Evolutionary conservation across 108 stramenopile genomes (phyloP).

Genomic region (Cyclotella cryptica): DNA sequence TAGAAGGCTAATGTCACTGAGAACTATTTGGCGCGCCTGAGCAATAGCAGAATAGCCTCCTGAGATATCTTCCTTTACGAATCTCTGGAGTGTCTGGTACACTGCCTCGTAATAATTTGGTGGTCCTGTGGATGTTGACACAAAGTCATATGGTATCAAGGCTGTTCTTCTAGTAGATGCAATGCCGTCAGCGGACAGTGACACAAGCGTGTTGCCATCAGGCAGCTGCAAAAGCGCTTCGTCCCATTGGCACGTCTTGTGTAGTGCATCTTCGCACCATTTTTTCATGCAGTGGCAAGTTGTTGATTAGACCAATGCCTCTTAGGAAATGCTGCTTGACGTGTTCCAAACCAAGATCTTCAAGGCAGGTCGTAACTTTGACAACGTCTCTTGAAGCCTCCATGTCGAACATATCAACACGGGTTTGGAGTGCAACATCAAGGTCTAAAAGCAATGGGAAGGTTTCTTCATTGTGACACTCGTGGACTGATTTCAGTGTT

Average conservation of each 20-base stretch:
- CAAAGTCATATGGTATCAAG: neutral
- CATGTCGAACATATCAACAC: neutral
- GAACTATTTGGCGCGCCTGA: constrained; percentile 37
- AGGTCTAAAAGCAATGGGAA: constrained; percentile 37
- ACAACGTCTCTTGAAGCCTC: constrained; percentile 4
- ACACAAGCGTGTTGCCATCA: constrained; percentile 1
- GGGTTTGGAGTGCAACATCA: constrained; percentile 28
- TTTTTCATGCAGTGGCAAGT: constrained; percentile 50
- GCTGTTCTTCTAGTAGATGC: neutral
- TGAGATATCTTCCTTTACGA: constrained; percentile 31
- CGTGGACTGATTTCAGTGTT: constrained; percentile 31
- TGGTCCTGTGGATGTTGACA: neutral
- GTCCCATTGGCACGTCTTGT: constrained; percentile 46
- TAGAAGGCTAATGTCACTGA: constrained; percentile 38
- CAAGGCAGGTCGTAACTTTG: constrained; percentile 30
- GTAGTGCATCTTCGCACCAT: constrained; percentile 72
- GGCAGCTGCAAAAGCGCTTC: constrained; percentile 29
- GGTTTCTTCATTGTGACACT: constrained; percentile 24
- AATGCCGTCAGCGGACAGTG: neutral
- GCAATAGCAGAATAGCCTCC: constrained; percentile 26
- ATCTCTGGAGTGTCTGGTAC: constrained; percentile 27
- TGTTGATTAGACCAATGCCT: constrained; percentile 7
- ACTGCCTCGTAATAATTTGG: constrained; percentile 42
- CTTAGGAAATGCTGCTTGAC: constrained; percentile 39
- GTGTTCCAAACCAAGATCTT: constrained; percentile 53